Evolutionary conservation across 495 filamentous ascomycete genomes (phyloP).

Genomic region (Massariosphaeria phaeospora): DNA sequence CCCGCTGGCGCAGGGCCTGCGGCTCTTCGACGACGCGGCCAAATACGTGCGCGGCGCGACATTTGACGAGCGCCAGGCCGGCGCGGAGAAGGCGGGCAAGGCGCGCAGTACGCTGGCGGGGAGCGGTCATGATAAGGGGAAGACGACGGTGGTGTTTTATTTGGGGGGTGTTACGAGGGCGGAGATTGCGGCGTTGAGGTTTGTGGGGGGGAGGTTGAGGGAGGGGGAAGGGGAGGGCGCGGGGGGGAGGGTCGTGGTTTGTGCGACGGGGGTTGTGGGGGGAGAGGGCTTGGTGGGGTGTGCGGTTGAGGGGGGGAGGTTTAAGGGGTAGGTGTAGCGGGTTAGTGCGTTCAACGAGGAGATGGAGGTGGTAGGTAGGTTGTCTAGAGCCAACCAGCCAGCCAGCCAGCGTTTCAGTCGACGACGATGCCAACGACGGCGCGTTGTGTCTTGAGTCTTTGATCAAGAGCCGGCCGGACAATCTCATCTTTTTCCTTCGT

Average conservation of each 20-base stretch:
- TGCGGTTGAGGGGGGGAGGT: conserved; percentile 68
- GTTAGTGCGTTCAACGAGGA: neutral
- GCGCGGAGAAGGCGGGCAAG: conserved; percentile 86
- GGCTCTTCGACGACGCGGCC: conserved; percentile 82
- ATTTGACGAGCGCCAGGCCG: conserved; percentile 88
- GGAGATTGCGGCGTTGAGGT: conserved; percentile 90
- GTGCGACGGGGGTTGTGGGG: conserved; percentile 84
- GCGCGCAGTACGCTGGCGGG: conserved; percentile 79
- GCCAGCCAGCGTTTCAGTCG: too few species aligned
- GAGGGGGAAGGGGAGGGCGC: conserved; percentile 81
- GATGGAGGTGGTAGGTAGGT: neutral
- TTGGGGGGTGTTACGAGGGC: conserved; percentile 91
- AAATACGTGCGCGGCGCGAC: conserved; percentile 80
- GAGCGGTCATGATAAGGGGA: conserved; percentile 52
- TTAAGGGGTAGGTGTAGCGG: conserved; percentile 34
- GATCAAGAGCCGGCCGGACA: too few species aligned
- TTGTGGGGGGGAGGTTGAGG: conserved; percentile 67
- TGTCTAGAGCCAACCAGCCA: too few species aligned
- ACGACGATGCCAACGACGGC: too few species aligned
- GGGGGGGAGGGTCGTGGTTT: conserved; percentile 79
- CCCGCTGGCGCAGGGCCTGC: conserved; percentile 73
- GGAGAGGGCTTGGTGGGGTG: conserved; percentile 86
- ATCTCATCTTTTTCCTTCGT: too few species aligned
- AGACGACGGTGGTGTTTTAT: conserved; percentile 89
- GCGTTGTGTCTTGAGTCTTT: too few species aligned